Percentiles rank a stretch among this genome's conserved stretches.
Conservation (phyloP, 768 basidiomycete genomes). For the Holtermanniella nyarrowii region DNA sequence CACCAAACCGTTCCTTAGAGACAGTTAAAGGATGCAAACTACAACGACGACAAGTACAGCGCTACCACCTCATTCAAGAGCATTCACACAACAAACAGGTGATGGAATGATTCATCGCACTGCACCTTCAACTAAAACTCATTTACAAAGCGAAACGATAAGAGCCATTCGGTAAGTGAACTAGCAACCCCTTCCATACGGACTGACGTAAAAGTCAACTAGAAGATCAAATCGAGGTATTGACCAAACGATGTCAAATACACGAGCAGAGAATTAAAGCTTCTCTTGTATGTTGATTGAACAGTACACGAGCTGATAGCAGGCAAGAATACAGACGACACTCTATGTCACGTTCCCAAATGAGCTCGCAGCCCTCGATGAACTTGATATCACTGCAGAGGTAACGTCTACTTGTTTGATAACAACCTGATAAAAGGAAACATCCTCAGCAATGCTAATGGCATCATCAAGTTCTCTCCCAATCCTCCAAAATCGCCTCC, state of each 20-base stretch:
- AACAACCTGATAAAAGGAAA: neutral
- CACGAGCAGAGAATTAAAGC: slow-evolving; percentile 25
- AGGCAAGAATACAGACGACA: neutral
- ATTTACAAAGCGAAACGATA: slow-evolving; percentile 3
- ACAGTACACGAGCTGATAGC: neutral
- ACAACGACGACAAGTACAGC: too few species aligned
- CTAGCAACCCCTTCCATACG: neutral
- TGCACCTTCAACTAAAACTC: too few species aligned
- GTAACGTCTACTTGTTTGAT: neutral
- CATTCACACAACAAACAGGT: too few species aligned
- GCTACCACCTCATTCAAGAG: too few species aligned
- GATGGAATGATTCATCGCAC: too few species aligned
- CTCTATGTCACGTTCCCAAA: neutral
- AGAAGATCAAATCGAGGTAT: slow-evolving; percentile 21
- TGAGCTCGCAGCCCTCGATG: neutral
- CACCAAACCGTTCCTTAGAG: too few species aligned
- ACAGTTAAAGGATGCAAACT: too few species aligned
- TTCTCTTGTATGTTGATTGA: slow-evolving; percentile 13
- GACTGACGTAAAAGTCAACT: slow-evolving; percentile 1
- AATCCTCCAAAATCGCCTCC: neutral
- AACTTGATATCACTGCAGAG: neutral
- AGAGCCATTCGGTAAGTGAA: slow-evolving; percentile 15
- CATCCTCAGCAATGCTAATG: neutral
- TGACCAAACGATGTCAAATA: slow-evolving; percentile 22
- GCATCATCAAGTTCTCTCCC: neutral